Base-by-base conservation (phyloP, 495 filamentous ascomycete genomes). In the Neurospora sp. region DNA sequence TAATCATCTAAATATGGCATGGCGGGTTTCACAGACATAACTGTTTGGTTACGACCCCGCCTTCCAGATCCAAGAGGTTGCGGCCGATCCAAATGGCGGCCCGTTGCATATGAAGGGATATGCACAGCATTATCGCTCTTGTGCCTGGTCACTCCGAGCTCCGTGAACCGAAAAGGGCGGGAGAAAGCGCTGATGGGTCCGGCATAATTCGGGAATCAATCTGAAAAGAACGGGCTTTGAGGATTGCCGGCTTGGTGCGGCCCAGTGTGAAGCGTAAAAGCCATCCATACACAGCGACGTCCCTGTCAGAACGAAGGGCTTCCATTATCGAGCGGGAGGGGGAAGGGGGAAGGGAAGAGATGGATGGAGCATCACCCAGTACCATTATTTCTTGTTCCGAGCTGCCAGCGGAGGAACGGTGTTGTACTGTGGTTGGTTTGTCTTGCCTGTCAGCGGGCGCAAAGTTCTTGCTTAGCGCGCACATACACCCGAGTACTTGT, bases 1-100 rank as follows among this genome's bases (percentile, higher is more conserved):
- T 76, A 77, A 77, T 75, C 31, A 35, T 20, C 12, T 39, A 70
- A 70, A 75, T 74, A 80, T 78, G 78, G 77, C 70, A 69, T 68
- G 44, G 71, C 73, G 46, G 68, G 39, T 70, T 65, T 37, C 53
- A 35, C 53, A 65, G 53, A 65, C 53, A 35, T 65, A 27, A 65
- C 27, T 35, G 22, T 59, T 73, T 76, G 73, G 70, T 79, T 78
- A 65, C 53, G 27, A 65, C 53, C 53, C 53, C 53, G 27, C 53
- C 53, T 65, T 65, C 14, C 53, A 65, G 27, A 65, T 65, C 53
- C 14, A 35, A 65, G 53, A 65, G 53, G 53, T 35, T 65, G 31
- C 53, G 27, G 53, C 27, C 53, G 4, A 65, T 16, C 53, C 53
- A 65, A 61, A 35, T 65, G 14, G 27, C 53, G 53, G 53, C 14